Evolutionary conservation across 441 rosid genomes (phyloP).

Genomic region (Cnidoscolus chayamansa): DNA sequence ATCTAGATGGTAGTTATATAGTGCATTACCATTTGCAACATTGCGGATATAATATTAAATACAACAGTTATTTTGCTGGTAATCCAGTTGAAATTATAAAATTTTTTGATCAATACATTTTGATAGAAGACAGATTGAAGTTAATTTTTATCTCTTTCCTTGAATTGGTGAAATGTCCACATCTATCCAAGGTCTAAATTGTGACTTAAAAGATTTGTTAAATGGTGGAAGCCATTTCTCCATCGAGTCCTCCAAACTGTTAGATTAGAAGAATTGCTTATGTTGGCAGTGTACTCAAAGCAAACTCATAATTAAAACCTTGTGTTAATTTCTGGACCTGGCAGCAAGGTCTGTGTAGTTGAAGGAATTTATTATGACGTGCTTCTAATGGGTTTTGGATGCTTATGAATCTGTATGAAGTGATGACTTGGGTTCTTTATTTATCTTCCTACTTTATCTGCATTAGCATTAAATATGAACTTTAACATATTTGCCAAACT

Average conservation of each 20-base stretch:
- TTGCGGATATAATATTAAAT: background rate
- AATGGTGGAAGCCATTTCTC: background rate
- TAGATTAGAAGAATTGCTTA: background rate
- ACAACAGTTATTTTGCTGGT: background rate
- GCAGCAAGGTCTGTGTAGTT: conserved; percentile 1
- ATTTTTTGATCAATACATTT: background rate
- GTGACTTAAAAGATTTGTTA: background rate
- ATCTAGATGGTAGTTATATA: background rate
- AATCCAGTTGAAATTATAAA: background rate
- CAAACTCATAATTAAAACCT: background rate
- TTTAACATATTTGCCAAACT: background rate
- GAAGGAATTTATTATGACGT: background rate
- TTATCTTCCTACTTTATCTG: background rate
- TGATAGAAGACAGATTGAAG: background rate
- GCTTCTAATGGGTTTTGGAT: background rate
- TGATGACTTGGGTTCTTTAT: background rate
- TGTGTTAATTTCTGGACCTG: background rate
- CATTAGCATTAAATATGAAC: background rate
- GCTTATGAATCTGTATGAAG: background rate
- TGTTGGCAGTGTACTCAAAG: background rate
- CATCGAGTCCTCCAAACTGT: background rate
- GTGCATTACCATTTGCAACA: background rate
- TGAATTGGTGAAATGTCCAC: background rate
- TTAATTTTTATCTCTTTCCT: background rate
- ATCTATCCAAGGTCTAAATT: background rate